Base-by-base conservation (phyloP, 768 basidiomycete species). In the Psilocybe cyanescens region DNA sequence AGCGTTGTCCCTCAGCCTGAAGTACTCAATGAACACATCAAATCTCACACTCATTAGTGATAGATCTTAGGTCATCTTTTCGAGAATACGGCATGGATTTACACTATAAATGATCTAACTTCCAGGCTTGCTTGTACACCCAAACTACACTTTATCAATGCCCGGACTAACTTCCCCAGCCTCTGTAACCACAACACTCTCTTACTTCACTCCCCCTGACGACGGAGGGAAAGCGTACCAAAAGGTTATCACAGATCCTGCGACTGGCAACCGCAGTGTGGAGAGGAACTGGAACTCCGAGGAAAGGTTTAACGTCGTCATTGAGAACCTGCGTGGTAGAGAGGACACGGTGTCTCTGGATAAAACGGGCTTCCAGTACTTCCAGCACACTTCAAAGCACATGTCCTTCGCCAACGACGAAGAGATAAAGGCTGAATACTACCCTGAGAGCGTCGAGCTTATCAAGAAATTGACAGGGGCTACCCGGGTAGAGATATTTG, bases 381-480 rank as follows among this genome's bases (percentile, higher is more conserved):
- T 68, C 63, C 48, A 65, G 11, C 68, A 68, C 31, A 68, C 83
- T 0, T 72, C 84, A 0, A 78, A 81, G 61, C 80, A 83, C 65
- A 81, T 72, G 7, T 62, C 76, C 0, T 89, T 89, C 71, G 61
- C 60, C 0, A 75, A 82, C 61, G 84, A 87, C 46, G 80, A 78
- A 8, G 81, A 81, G n/a, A 80, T 90, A 39, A 65, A 77, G 66
- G 65, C 63, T 47, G 83, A 83, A 53, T 90, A 90, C 68, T 89
- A 88, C 65, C 79, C 81, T 0, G 88, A 90, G 72, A 83, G 83
- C 65, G 74, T 79, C 19, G 82, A 83, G 67, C 74, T 88, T 46
- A 70, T 89, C 47, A 88, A 89, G 75, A 70, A 82, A 59, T 57
- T 84, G 11, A 87, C 87, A 0, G 86, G 88, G 3, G 88, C 88